Percentiles rank a stretch among this genome's conserved stretches.
phyloP scores from a whole-genome alignment of 2,329 filamentous ascomycete species.

The Aplosporella prunicola region DNA sequence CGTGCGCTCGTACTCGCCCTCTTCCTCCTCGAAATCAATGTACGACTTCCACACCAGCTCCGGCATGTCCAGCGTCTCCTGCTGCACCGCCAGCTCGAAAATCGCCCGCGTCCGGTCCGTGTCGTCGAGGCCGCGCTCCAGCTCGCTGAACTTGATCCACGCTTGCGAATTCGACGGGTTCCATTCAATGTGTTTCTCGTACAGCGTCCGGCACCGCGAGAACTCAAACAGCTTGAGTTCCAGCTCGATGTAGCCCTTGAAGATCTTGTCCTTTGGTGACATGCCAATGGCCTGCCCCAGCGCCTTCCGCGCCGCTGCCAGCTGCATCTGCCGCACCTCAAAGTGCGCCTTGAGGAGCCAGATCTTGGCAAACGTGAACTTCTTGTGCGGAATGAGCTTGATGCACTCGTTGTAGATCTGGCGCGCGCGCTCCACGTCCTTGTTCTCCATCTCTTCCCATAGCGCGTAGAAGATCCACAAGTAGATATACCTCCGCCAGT shows the following conservation, averaged over 20 bases:
- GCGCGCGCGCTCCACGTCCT: conserved; percentile 66
- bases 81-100: conserved; percentile 79
- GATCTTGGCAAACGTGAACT: conserved; percentile 94
- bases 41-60: conserved; percentile 97
- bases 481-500: conserved; percentile 96
- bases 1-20: conserved; percentile 79
- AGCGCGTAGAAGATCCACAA: conserved; percentile 96
- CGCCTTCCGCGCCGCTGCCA: conserved; percentile 74
- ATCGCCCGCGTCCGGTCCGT: conserved; percentile 80
- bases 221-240: conserved; percentile 95
- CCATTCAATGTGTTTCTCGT: conserved; percentile 89
- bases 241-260: conserved; percentile 85
- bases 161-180: conserved; percentile 84
- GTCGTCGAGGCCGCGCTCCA: conserved; percentile 87
- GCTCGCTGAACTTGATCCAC: conserved; percentile 93
- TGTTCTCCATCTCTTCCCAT: conserved; percentile 83
- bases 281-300: conserved; percentile 84
- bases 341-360: conserved; percentile 94
- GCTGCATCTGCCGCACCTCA: conserved; percentile 76
- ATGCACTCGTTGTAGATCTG: conserved; percentile 89
- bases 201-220: conserved; percentile 76
- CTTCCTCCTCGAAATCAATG: conserved; percentile 96
- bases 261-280: conserved; percentile 93
- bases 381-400: conserved; percentile 83
- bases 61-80: conserved; percentile 86